Percentiles rank a stretch among this genome's conserved stretches.
Conservation (phyloP, 2,329 filamentous ascomycete genomes). For the Alternaria gansuensis region DNA sequence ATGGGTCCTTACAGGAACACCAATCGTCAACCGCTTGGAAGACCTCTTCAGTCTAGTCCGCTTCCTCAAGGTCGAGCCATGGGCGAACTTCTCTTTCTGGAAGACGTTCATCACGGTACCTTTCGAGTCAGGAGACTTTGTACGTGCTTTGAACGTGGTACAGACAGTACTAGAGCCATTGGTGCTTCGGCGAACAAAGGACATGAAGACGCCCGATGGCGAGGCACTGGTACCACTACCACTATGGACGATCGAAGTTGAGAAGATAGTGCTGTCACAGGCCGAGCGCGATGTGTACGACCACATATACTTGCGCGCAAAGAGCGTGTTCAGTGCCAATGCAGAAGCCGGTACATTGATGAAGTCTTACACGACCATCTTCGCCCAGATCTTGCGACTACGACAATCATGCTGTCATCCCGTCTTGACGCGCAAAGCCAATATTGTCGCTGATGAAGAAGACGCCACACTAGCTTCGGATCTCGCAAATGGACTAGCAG, state of each 20-base stretch:
- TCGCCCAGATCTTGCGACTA: conserved; percentile 92
- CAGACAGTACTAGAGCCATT: conserved; percentile 95
- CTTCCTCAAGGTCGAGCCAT: conserved; percentile 93
- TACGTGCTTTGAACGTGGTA: conserved; percentile 92
- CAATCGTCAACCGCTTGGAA: conserved; percentile 94
- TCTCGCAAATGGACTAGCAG: conserved; percentile 79
- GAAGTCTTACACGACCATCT: conserved; percentile 96
- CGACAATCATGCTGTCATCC: conserved; percentile 96
- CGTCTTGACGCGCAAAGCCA: conserved; percentile 83
- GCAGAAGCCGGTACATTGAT: conserved; percentile 90
- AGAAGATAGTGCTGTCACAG: conserved; percentile 84
- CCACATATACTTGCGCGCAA: conserved; percentile 83
- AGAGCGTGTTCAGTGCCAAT: conserved; percentile 83
- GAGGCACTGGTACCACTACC: conserved; percentile 83
- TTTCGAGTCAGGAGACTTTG: conserved; percentile 94
- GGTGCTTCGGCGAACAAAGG: conserved; percentile 94
- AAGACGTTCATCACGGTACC: conserved; percentile 98
- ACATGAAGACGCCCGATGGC: conserved; percentile 95
- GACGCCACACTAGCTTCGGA: conserved; percentile 81
- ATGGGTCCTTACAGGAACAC: conserved; percentile 94
- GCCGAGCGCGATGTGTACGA: conserved; percentile 92
- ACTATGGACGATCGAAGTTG: conserved; percentile 80
- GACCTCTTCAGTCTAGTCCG: conserved; percentile 93
- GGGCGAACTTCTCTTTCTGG: conserved; percentile 99
- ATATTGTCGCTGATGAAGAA: conserved; percentile 85